phyloP scores from a whole-genome alignment of 768 basidiomycete species.

The Pilatotrama ljubarskyi region DNA sequence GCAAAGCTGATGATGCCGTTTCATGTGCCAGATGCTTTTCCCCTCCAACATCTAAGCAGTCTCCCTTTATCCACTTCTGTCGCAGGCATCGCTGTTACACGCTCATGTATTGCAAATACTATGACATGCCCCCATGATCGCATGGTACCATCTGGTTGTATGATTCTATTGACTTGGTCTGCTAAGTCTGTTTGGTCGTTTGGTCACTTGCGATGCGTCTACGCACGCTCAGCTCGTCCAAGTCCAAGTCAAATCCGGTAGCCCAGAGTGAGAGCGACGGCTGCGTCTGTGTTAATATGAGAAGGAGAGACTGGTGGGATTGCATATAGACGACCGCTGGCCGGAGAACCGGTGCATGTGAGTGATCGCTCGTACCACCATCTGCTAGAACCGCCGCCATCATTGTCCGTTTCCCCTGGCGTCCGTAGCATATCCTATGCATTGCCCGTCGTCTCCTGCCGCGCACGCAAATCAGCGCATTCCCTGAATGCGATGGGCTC shows the following conservation, averaged over 20 bases:
- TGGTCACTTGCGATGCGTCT: neutral
- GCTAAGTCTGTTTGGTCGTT: neutral
- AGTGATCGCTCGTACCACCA: constrained; percentile 10
- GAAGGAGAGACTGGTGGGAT: neutral
- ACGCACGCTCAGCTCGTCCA: neutral
- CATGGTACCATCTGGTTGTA: constrained; percentile 26
- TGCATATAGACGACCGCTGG: neutral
- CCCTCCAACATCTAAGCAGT: constrained; percentile 75
- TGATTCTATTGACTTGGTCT: constrained; percentile 6
- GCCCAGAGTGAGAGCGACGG: neutral
- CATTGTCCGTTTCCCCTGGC: constrained; percentile 4
- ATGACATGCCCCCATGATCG: constrained; percentile 38
- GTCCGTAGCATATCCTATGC: neutral
- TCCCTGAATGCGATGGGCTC: neutral
- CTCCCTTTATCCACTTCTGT: constrained; percentile 26
- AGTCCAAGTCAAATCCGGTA: too few species aligned
- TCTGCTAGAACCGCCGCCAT: constrained; percentile 3
- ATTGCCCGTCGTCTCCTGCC: neutral
- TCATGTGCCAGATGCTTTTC: constrained; percentile 76
- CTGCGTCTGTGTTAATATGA: too few species aligned
- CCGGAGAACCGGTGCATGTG: neutral
- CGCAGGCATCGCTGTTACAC: constrained; percentile 26
- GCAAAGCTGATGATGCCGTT: neutral
- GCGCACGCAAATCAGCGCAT: neutral
- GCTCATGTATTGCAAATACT: constrained; percentile 34